phyloP scores from a whole-genome alignment of 805 yeast genomes.

The Candida nitratophila region DNA sequence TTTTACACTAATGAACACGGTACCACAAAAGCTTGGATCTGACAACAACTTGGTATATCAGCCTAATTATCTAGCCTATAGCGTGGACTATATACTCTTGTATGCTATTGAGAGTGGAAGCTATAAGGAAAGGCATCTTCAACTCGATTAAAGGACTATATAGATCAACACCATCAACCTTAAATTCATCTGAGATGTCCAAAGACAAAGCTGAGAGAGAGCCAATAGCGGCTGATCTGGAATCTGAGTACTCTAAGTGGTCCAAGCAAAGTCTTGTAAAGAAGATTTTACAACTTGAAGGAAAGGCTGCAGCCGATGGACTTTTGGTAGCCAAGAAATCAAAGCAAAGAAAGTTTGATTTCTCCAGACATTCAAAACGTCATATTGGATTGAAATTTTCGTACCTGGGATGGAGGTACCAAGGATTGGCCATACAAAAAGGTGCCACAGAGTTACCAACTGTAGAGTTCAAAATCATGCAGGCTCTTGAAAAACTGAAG shows the following conservation, averaged over 20 bases:
- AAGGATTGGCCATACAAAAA: conserved; percentile 79
- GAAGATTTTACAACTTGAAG: conserved; percentile 51
- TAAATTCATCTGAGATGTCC: no score
- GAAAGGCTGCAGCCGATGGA: background rate
- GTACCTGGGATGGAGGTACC: conserved; percentile 91
- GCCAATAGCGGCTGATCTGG: no score
- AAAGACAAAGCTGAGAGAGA: no score
- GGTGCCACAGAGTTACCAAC: conserved; percentile 78
- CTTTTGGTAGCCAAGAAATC: no score
- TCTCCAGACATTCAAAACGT: conserved; percentile 53
- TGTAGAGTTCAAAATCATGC: conserved; percentile 69
- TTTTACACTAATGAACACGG: no score
- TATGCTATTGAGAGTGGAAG: background rate
- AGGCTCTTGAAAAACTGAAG: conserved; percentile 62
- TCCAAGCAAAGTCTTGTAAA: conserved; percentile 55
- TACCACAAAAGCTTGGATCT: no score
- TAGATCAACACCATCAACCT: no score
- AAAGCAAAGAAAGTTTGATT: conserved; percentile 44
- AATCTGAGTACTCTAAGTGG: conserved; percentile 49
- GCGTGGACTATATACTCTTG: no score
- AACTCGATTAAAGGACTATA: no score
- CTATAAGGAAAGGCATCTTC: background rate
- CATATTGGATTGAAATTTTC: conserved; percentile 78
- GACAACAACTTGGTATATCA: no score
- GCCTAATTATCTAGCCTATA: no score